Evolutionary conservation across 345 rosid species (phyloP), one percentile per base, ranked within the genome.

Genomic region (Lenwebbia sp.): DNA sequence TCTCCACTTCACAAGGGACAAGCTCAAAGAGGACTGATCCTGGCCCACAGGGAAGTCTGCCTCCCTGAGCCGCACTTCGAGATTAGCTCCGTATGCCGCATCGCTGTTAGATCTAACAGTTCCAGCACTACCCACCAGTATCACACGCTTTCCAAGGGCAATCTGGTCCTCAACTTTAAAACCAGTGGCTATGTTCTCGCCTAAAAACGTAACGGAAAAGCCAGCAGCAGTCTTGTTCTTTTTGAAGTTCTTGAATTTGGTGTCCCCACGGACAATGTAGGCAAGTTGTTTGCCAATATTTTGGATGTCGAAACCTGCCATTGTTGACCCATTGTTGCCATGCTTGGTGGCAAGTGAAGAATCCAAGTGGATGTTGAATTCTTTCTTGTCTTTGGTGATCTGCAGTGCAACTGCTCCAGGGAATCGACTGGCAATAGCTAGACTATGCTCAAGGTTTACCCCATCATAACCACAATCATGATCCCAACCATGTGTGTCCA

Each of bases 391-490:
- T 88, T 97, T 97, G 54, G 99, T 97, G 85, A 94, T 91, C 91
- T 97, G 99, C 85, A 95, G 93, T 9, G 95, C 88, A 53, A 96
- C 90, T 15, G 98, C 91, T 10, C 93, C 94, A 23, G 99, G 99
- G 91, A 94, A 96, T 74, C 60, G 94, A 83, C 88, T 92, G 54
- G 87, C 92, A 78, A 97, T 56, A 62, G 96, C 96, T 85, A 96
- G 87, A 86, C 94, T 91, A 26, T 95, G 92, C 83, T 96, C 99
- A 3, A 96, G 87, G 82, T 95, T 97, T 70, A 96, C 97, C 14
- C 99, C 99, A 53, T 97, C 99, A 86, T 97, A 96, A 47, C 99
- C 99, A 89, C 96, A 95, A 88, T 97, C 99, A 93, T 97, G 99
- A 90, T 97, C 99, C 99, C 99, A 97, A 65, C 99, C 96, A 87